phyloP scores from a whole-genome alignment of 2,329 filamentous ascomycete species.

The Pseudogymnoascus sp. region DNA sequence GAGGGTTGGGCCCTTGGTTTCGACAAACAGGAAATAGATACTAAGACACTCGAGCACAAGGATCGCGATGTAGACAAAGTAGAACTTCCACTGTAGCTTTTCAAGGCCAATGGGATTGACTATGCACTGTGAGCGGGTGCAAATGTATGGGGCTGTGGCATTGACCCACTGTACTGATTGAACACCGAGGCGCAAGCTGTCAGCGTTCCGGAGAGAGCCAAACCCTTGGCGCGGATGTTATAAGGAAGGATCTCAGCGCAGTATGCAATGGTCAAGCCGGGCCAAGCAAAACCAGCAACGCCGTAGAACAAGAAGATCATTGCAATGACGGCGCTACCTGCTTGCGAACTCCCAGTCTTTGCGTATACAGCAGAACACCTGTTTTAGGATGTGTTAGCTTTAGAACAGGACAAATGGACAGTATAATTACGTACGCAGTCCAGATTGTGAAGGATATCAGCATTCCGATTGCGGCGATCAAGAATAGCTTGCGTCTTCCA shows the following conservation, averaged over 20 bases:
- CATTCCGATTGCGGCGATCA: too few species aligned
- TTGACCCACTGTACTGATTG: constrained; percentile 15
- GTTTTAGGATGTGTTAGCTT: too few species aligned
- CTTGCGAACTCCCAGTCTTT: constrained; percentile 15
- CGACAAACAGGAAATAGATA: constrained; percentile 29
- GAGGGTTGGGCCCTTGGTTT: constrained; percentile 26
- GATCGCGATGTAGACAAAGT: constrained; percentile 26
- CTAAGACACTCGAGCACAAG: constrained; percentile 24
- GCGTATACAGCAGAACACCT: constrained; percentile 13
- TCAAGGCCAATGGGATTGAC: constrained; percentile 19
- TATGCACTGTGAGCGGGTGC: too few species aligned
- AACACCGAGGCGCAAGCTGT: constrained; percentile 10
- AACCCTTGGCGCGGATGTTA: constrained; percentile 18
- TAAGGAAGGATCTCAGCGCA: constrained; percentile 19
- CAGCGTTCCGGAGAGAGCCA: too few species aligned
- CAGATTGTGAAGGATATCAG: too few species aligned
- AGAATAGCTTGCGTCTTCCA: too few species aligned
- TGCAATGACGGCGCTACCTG: constrained; percentile 27
- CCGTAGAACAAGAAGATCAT: constrained; percentile 31
- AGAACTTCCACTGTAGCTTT: constrained; percentile 21
- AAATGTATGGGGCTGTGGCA: too few species aligned
- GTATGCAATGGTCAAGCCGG: constrained; percentile 18
- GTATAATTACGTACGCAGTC: too few species aligned
- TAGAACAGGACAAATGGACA: too few species aligned
- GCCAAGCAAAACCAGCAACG: constrained; percentile 23